Base-by-base conservation (phyloP, 202 grass and related monocot genomes). In the Carex arenaria region DNA sequence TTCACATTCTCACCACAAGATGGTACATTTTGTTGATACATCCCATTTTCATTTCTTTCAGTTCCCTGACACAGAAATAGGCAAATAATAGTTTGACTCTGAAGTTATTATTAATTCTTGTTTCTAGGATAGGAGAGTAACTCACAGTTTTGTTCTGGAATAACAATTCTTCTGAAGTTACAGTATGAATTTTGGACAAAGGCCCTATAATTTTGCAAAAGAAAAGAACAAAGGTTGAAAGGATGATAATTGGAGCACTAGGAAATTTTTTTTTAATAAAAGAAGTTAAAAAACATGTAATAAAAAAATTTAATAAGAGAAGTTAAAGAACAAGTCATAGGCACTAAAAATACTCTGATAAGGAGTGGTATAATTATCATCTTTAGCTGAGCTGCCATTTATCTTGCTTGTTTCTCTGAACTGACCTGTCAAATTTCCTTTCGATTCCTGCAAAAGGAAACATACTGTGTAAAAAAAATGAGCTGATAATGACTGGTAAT, bases 1-100 rank as follows among this genome's bases (percentile, higher is more conserved):
- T 84, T 88, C 80, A 68, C 79, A 70, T 65, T 88, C 78, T 85
- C 84, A 32, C 85, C 80, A 61, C 72, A 67, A 85, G 80, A 64
- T 63, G 19, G 68, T 80, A 87, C 78, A 89, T 69, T 72, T 79
- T 85, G 73, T 67, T 84, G 63, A 64, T 85, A 67, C 31, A 18
- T 87, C 9, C 66, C 67, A 9, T 85, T 89, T 49, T 53, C 20
- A 82, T 81, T 61, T 81, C 6, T 23, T 20, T 62, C 30, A 69
- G 72, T 80, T 67, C 61, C 82, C 92, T 91, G 85, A 62, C 17
- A 6, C 26, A 53, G 13, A 68, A 45, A 78, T 23, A 76, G 34
- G 63, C 5, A 83, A 42, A 64, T 75, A 72, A 65, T 34, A 82
- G 38, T 7, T 40, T 75, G 67, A 81, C 64, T 47, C 5, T 57